These are phyloP conservation scores for Leucocoprinus leucothites DNA, from an alignment of 768 basidiomycete genomes.

Conservation along the genomic window DNA sequence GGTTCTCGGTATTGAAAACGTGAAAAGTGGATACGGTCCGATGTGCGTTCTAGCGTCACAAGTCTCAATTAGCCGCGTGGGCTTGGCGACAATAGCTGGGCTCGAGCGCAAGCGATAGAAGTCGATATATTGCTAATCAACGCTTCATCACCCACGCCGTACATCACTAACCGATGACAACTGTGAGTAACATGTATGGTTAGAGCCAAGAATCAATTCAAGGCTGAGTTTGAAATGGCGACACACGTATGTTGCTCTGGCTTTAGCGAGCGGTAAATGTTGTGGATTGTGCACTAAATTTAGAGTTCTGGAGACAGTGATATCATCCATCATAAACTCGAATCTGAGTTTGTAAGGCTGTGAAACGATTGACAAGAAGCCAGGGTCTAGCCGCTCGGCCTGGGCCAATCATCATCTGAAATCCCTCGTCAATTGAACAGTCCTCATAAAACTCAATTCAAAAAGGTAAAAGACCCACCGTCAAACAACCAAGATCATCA, in stretches of 20 bases:
- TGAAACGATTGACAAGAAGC: constrained; percentile 11
- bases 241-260: neutral
- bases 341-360: neutral
- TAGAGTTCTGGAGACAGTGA: neutral
- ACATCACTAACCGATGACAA: too few relatives aligned
- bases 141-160: too few relatives aligned
- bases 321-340: neutral
- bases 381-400: constrained; percentile 27
- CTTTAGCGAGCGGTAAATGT: neutral
- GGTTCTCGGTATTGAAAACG: too few relatives aligned
- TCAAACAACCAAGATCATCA: constrained; percentile 84
- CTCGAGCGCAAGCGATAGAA: too few relatives aligned
- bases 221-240: too few relatives aligned
- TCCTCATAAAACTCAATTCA: neutral
- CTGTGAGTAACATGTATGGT: too few relatives aligned
- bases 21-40: neutral
- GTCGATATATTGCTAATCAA: too few relatives aligned
- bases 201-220: too few relatives aligned
- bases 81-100: too few relatives aligned
- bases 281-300: neutral
- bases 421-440: neutral
- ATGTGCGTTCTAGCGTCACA: too few relatives aligned
- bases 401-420: constrained; percentile 43
- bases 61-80: too few relatives aligned
- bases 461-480: constrained; percentile 51